A percentile compares a stretch with the other conserved stretches of the same genome.
Conservation (phyloP, 768 basidiomycete genomes). For the Phylloporus arenicola region DNA sequence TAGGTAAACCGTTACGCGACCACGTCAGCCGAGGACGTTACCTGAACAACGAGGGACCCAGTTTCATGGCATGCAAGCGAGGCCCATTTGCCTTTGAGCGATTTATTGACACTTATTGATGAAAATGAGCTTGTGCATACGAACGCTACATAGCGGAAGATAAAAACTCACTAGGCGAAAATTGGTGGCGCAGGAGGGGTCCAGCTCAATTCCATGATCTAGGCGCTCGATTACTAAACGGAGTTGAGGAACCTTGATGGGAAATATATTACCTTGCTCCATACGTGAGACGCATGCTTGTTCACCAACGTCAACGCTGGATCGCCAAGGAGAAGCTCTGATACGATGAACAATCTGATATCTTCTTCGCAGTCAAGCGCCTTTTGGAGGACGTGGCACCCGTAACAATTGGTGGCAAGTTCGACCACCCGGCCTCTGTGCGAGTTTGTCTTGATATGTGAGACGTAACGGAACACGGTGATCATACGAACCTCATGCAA, state of each 20-base stretch:
- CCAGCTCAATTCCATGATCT: conserved; percentile 92
- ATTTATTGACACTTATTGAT: conserved; percentile 68
- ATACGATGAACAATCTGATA: conserved; percentile 74
- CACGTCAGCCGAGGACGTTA: conserved; percentile 24
- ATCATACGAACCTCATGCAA: conserved; percentile 68
- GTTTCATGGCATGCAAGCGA: conserved; percentile 87
- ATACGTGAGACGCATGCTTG: conserved; percentile 88
- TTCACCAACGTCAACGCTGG: conserved; percentile 83
- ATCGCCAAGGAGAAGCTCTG: conserved; percentile 77
- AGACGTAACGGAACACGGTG: conserved; percentile 3
- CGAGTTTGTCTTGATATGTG: conserved; percentile 1
- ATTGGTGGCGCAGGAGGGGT: conserved; percentile 83
- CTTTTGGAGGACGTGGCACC: conserved; percentile 85
- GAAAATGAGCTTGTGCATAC: conserved; percentile 5
- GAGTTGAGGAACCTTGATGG: neutral
- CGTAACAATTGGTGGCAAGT: conserved; percentile 84
- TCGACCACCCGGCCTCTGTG: conserved; percentile 76
- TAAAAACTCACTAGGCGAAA: conserved; percentile 65
- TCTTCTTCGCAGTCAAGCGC: conserved; percentile 90
- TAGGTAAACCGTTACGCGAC: conserved; percentile 8
- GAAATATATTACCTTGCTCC: conserved; percentile 64
- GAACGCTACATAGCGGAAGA: neutral
- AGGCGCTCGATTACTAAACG: conserved; percentile 5
- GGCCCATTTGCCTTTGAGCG: conserved; percentile 85
- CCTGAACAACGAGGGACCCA: conserved; percentile 84